These are phyloP conservation scores for Neofusicoccum laricinum DNA, from an alignment of 2,329 filamentous ascomycete species.

Conservation along the genomic window DNA sequence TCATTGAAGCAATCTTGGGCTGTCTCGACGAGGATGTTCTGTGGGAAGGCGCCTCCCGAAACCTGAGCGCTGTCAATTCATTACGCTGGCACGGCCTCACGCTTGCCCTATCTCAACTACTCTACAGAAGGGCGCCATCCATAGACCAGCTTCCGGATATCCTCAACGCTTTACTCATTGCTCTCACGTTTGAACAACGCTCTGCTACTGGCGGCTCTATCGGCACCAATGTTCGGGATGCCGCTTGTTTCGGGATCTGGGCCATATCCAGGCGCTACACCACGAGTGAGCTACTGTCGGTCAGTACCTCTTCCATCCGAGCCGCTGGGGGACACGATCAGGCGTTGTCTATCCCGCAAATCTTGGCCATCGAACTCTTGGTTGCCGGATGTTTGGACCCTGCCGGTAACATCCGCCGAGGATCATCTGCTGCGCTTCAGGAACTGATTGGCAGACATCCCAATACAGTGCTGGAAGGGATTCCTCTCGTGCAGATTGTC, in stretches of 20 bases:
- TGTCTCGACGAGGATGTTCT: slow-evolving; percentile 62
- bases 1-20: slow-evolving; percentile 82
- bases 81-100: slow-evolving; percentile 91
- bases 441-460: slow-evolving; percentile 93
- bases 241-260: slow-evolving; percentile 96
- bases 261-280: slow-evolving; percentile 82
- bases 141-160: slow-evolving; percentile 68
- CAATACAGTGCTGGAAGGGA: slow-evolving; percentile 76
- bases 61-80: slow-evolving; percentile 74
- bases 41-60: slow-evolving; percentile 51
- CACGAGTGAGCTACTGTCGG: slow-evolving; percentile 69
- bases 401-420: slow-evolving; percentile 87
- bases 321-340: slow-evolving; percentile 37
- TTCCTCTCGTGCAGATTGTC: slow-evolving; percentile 80
- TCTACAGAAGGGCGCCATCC: slow-evolving; percentile 81
- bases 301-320: slow-evolving; percentile 48
- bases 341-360: slow-evolving; percentile 60
- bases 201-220: slow-evolving; percentile 79
- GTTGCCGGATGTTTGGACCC: slow-evolving; percentile 82
- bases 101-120: slow-evolving; percentile 78
- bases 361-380: slow-evolving; percentile 77
- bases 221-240: slow-evolving; percentile 89
- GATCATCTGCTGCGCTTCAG: slow-evolving; percentile 88
- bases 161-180: slow-evolving; percentile 72
- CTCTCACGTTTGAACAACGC: slow-evolving; percentile 84